Evolutionary conservation across 441 rosid species (phyloP), one percentile per base, ranked within the genome.

Genomic region (Adansonia gregorii): DNA sequence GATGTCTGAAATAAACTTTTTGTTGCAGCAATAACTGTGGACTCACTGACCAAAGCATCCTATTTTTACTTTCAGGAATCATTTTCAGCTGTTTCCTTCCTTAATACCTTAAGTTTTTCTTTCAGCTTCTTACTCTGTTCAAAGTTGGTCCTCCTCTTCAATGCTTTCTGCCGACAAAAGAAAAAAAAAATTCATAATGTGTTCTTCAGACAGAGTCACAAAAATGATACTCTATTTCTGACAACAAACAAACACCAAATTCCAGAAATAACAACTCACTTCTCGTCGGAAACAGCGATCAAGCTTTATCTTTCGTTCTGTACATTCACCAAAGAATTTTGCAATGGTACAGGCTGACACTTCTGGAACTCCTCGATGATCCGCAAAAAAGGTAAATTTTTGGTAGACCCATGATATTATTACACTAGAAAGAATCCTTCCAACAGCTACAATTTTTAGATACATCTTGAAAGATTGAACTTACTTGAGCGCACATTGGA

Each of bases 401-500:
- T 35, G 3, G 7, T 8, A 20, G 19, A 55, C 45, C 43, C 65
- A 5, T 45, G 43, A 35, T 48, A 35, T 35, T 9, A 11, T 5
- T 69, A 17, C 4, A 20, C 54, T 22, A 58, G 11, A 70, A 67
- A 17, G 11, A 10, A 69, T 0, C 35, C 17, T 20, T 20, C 10
- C 10, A 22, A 69, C 59, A 46, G 17, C 31, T 20, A 22, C 52
- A 74, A 74, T 19, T 10, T 10, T 20, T 45, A 67, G 55, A 45
- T 67, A 22, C 55, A 19, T 0, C 54, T 35, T 35, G 39, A 35
- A 67, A 67, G 55, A 45, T 67, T 46, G 15, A 61, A 85, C 97
- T 89, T 67, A 95, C 99, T 63, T 95, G 92, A 45, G 84, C 88
- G 82, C 99, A 92, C 97, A 93, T 92, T 3, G 98, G 99, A 73